Base-by-base conservation (phyloP, 306 rosid species). In the Ormosia semicastrata region DNA sequence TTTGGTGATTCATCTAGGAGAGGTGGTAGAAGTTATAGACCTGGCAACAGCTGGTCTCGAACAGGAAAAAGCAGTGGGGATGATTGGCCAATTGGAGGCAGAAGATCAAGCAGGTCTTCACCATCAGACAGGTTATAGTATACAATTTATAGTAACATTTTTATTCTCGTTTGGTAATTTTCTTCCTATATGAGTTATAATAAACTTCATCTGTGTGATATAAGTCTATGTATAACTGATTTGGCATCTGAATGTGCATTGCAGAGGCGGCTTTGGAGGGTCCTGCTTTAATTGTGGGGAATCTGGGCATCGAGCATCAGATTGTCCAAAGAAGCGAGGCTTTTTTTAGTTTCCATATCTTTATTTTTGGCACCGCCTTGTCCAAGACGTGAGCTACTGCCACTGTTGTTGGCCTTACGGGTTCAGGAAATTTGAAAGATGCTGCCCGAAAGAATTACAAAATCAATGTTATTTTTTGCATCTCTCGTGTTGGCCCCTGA, bases 301-400 rank as follows among this genome's bases (percentile, higher is more conserved):
- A 75, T 87, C 96, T 8, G 99, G 99, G 76, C 99, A 96, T 86
- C 87, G 94, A 44, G 97, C 99, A 36, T 86, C 94, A 24, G 98
- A 93, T 46, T 96, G 98, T 89, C 99, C 99, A 30, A 82, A 47
- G 87, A 87, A 87, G 79, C 81, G 59, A 82, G 90, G 80, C 64
- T 91, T 66, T n/a, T 70, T 18, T 53, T 50, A 71, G 70, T 78
- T 54, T 33, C 80, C 36, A 37, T 41, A 7, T 81, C 54, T 67
- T 64, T 53, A 73, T 64, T 84, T 76, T 56, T 78, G 68, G 60
- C 71, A 66, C 75, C 59, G 5, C 66, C 46, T 75, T 52, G 59
- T 53, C 71, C 74, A 66, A 80, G 73, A 81, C 69, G 5, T 72
- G 83, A 70, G 85, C 82, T 64, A 83, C 82, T 75, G 79, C 70